Conservation (phyloP, 1,284 basidiomycete genomes). For the Pholiota adiposa region DNA sequence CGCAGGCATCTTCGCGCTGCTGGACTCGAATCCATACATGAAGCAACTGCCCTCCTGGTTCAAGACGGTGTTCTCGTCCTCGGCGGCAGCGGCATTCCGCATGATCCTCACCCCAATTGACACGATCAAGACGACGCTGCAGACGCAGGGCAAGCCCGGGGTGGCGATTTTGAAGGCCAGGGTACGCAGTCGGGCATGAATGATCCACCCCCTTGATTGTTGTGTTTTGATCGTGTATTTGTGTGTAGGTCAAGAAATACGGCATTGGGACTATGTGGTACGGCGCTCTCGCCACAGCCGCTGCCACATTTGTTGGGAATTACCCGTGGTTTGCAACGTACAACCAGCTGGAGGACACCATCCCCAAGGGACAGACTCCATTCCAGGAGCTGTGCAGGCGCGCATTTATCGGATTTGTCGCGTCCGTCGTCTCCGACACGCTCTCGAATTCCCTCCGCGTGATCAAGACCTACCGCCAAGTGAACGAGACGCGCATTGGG, state of each 20-base stretch:
- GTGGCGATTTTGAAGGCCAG: conserved; percentile 66
- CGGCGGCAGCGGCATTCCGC: conserved; percentile 77
- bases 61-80: conserved; percentile 71
- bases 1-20: conserved; percentile 76
- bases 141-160: conserved; percentile 81
- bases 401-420: conserved; percentile 86
- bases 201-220: not conserved
- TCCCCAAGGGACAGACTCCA: conserved; percentile 62
- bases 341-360: conserved; percentile 71
- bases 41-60: conserved; percentile 61
- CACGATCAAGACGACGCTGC: conserved; percentile 90
- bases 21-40: conserved; percentile 72
- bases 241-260: conserved; percentile 63
- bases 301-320: conserved; percentile 90
- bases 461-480: conserved; percentile 93
- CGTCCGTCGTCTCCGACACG: conserved; percentile 82
- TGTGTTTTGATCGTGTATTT: not conserved
- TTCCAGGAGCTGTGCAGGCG: conserved; percentile 71
- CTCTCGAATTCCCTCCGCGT: conserved; percentile 88
- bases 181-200: conserved; percentile 52
- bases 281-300: conserved; percentile 86
- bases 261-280: conserved; percentile 85
- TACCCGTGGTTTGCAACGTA: conserved; percentile 89
- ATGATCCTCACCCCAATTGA: conserved; percentile 89
- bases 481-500: conserved; percentile 77